Evolutionary conservation across 2,329 filamentous ascomycete genomes (phyloP).

Genomic region (Cordyceps cicadae): DNA sequence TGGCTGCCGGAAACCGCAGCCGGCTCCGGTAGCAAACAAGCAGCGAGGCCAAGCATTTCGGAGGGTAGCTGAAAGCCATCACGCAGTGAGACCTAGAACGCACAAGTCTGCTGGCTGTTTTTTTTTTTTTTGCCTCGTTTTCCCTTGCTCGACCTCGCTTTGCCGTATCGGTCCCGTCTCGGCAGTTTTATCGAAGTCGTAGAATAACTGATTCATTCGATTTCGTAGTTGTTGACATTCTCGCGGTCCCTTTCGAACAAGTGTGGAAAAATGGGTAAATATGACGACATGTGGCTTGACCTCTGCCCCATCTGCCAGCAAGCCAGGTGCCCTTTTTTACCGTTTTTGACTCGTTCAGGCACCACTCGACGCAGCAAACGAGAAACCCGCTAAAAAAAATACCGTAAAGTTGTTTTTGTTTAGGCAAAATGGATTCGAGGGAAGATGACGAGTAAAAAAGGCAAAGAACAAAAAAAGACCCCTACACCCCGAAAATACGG

Average conservation of each 20-base stretch:
- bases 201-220: neutral
- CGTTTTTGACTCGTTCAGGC: neutral
- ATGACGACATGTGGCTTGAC: constrained; percentile 9
- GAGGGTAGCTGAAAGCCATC: neutral
- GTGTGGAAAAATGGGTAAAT: neutral
- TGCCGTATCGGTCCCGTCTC: neutral
- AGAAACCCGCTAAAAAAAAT: neutral
- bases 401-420: neutral
- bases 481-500: neutral
- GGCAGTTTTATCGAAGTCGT: neutral
- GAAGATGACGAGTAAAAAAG: neutral
- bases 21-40: constrained; percentile 4
- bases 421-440: too few species aligned
- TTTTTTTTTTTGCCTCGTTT: neutral
- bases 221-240: neutral
- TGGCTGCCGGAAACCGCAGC: constrained; percentile 4
- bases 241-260: neutral
- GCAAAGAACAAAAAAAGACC: neutral
- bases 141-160: neutral
- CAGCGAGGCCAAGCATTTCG: neutral
- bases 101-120: neutral
- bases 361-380: neutral
- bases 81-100: neutral
- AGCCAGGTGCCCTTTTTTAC: neutral
- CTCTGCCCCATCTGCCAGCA: neutral